Percentiles rank a stretch among this genome's conserved stretches.
Evolutionary conservation across 192 early-diverging fungal genomes (phyloP).

Genomic region (Podila minutissima): DNA sequence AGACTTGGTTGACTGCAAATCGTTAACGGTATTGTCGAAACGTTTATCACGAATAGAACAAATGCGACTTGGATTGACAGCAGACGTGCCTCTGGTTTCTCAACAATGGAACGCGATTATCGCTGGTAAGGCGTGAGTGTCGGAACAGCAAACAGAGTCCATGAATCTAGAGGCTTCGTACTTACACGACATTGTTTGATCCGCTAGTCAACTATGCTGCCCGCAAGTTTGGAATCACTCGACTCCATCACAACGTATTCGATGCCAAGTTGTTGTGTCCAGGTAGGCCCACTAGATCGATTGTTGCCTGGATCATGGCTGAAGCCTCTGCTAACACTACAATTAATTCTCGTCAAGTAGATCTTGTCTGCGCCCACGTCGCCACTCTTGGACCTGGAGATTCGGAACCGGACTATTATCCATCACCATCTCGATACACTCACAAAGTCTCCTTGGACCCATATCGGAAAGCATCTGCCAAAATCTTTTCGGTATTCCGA

Average conservation of each 20-base stretch:
- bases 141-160: no score
- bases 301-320: not conserved
- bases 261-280: constrained; percentile 64
- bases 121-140: constrained; percentile 42
- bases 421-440: constrained; percentile 67
- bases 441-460: constrained; percentile 93
- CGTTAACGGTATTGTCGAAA: not conserved
- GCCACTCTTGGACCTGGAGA: constrained; percentile 82
- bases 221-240: constrained; percentile 77
- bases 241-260: constrained; percentile 58
- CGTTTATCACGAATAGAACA: constrained; percentile 59
- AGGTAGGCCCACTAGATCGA: constrained; percentile 24
- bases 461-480: constrained; percentile 77
- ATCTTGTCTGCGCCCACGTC: constrained; percentile 82
- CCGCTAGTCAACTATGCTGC: constrained; percentile 85
- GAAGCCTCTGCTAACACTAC: not conserved
- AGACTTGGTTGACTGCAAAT: no score
- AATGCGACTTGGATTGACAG: constrained; percentile 72
- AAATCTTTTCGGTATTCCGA: constrained; percentile 78
- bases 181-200: no score
- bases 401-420: constrained; percentile 72
- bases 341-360: constrained; percentile 32
- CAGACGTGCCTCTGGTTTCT: constrained; percentile 78
- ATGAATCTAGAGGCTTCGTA: no score
- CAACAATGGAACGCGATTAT: constrained; percentile 93